Evolutionary conservation across 139 green algal species (phyloP).

Genomic region (Haematococcus lacustris): DNA sequence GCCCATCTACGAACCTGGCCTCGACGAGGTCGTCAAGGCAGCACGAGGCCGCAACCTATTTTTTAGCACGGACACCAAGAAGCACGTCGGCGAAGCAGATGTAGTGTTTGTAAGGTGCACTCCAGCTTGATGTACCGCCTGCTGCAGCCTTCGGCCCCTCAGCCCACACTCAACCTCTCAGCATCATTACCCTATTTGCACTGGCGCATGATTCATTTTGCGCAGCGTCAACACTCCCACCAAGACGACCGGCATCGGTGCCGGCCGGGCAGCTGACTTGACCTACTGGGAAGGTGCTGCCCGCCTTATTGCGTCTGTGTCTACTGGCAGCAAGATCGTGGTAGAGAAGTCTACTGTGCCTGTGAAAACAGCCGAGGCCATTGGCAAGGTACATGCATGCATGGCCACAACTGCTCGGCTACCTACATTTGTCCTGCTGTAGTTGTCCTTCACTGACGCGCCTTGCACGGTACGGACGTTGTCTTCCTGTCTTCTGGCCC

Average conservation of each 20-base stretch:
- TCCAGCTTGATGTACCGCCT: no score
- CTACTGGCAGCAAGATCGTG: conserved; percentile 88
- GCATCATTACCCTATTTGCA: no score
- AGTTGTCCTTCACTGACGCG: no score
- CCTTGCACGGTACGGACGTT: no score
- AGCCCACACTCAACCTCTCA: no score
- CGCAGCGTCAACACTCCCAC: conserved; percentile 96
- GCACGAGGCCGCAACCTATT: conserved; percentile 88
- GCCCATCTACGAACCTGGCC: conserved; percentile 97
- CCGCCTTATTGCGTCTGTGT: conserved; percentile 82
- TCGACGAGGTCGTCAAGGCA: conserved; percentile 85
- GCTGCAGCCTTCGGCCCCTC: no score
- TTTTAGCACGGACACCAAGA: conserved; percentile 90
- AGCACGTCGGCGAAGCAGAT: conserved; percentile 88
- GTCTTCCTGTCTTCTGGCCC: no score
- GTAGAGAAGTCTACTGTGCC: conserved; percentile 99
- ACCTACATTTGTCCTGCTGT: no score
- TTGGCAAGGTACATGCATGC: conserved; percentile 90
- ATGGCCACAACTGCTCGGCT: no score
- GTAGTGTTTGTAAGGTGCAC: conserved; percentile 94
- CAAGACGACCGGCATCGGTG: conserved; percentile 93
- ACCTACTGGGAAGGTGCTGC: conserved; percentile 98
- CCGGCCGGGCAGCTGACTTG: conserved; percentile 93
- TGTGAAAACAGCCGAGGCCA: conserved; percentile 98
- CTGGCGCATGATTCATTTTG: no score